A percentile compares a stretch with the other conserved stretches of the same genome.
These are phyloP conservation scores for Gossypium aridum DNA, from an alignment of 441 rosid species.

Conservation along the genomic window DNA sequence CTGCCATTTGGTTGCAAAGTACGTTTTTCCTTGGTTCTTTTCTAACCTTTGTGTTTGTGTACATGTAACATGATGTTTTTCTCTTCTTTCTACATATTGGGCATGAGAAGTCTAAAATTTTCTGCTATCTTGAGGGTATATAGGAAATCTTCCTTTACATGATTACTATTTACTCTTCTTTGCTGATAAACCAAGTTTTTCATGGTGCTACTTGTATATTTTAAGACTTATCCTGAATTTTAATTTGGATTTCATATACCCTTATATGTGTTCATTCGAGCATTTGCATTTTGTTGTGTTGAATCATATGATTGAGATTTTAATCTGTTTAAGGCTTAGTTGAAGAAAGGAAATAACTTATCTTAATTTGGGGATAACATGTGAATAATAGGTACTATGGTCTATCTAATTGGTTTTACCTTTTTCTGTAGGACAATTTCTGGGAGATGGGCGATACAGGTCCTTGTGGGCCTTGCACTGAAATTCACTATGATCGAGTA, in stretches of 20 bases:
- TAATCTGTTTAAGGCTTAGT: background rate
- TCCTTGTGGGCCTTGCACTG: conserved; percentile 99
- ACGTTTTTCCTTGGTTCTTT: conserved; percentile 12
- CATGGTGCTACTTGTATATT: background rate
- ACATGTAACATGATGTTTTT: background rate
- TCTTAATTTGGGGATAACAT: background rate
- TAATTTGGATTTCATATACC: background rate
- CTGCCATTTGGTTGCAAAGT: conserved; percentile 95
- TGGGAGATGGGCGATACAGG: conserved; percentile 99
- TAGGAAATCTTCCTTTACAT: background rate
- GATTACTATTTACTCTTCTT: background rate
- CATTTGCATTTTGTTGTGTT: background rate
- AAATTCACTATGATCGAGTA: conserved; percentile 88
- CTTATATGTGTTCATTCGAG: background rate
- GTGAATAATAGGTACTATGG: background rate
- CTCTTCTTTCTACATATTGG: background rate
- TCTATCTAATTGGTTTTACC: conserved; percentile 12
- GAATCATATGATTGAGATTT: background rate
- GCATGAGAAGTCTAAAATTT: background rate
- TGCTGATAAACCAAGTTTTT: background rate
- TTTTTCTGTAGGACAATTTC: conserved; percentile 69
- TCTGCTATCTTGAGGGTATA: background rate
- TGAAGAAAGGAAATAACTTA: background rate
- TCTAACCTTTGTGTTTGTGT: background rate
- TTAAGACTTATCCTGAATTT: background rate